phyloP scores from a whole-genome alignment of 169 alveolate genomes.

The Eimeria necatrix region DNA sequence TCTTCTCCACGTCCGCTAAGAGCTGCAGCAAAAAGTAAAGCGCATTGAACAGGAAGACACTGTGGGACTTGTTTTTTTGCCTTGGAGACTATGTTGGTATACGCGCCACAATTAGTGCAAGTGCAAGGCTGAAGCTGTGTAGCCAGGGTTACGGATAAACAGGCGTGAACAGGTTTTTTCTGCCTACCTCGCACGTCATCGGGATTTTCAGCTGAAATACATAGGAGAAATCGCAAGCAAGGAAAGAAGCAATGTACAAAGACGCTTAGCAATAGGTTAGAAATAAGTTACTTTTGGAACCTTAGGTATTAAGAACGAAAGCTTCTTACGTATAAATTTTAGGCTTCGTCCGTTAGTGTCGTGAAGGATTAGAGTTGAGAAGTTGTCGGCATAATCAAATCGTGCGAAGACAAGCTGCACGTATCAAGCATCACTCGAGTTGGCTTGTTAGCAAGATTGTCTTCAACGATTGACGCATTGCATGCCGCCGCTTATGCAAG shows the following conservation, averaged over 20 bases:
- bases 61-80: background rate
- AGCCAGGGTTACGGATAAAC: background rate
- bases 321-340: constrained; percentile 17
- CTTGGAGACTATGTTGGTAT: background rate
- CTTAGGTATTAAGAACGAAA: background rate
- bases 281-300: background rate
- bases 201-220: constrained; percentile 23
- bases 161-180: background rate
- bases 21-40: constrained; percentile 26
- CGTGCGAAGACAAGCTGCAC: constrained; percentile 25
- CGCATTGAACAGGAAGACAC: background rate
- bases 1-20: constrained; percentile 17
- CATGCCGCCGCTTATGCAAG: background rate
- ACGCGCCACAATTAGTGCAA: background rate
- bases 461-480: background rate
- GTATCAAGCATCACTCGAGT: background rate
- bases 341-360: constrained; percentile 68
- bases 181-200: constrained; percentile 62
- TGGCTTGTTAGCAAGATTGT: background rate
- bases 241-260: background rate
- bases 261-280: background rate
- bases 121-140: background rate
- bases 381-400: constrained; percentile 47
- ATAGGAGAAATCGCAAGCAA: background rate
- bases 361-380: constrained; percentile 2